phyloP scores from a whole-genome alignment of 148 eudicot species.

The Salicornia ramosissima region DNA sequence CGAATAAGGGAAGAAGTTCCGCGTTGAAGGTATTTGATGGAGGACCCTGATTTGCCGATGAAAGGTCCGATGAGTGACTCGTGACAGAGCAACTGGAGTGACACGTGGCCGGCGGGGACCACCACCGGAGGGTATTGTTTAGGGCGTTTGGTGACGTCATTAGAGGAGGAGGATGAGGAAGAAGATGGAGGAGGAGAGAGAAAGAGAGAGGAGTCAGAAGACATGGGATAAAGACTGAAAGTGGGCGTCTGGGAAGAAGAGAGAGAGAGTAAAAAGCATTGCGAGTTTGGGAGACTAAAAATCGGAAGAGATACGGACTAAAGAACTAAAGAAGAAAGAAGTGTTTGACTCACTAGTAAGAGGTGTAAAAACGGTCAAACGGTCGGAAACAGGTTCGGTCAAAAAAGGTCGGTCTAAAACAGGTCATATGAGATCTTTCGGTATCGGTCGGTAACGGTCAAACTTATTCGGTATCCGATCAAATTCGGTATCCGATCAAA shows the following conservation, averaged over 20 bases:
- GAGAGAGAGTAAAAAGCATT: not conserved
- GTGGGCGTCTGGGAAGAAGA: not conserved
- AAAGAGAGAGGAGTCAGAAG: not conserved
- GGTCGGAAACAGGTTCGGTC: too few relatives aligned
- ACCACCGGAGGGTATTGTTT: constrained; percentile 16
- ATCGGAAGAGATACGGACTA: too few relatives aligned
- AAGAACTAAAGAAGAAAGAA: too few relatives aligned
- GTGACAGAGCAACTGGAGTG: constrained; percentile 65
- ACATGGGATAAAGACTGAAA: not conserved
- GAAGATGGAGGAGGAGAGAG: not conserved
- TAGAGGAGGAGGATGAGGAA: not conserved
- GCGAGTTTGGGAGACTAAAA: not conserved
- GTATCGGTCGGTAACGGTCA: too few relatives aligned
- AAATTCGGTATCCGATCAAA: too few relatives aligned
- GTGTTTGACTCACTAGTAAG: too few relatives aligned
- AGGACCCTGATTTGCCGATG: constrained; percentile 68
- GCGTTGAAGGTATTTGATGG: constrained; percentile 53
- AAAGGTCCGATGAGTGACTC: constrained; percentile 54
- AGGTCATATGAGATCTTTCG: too few relatives aligned
- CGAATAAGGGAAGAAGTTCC: constrained; percentile 50
- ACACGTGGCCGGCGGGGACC: constrained; percentile 37
- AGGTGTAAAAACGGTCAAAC: too few relatives aligned
- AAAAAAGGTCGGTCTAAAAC: too few relatives aligned
- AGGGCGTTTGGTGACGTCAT: not conserved
- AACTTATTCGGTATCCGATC: too few relatives aligned